phyloP scores from a whole-genome alignment of 169 alveolate species.

The Cryptosporidium muris region DNA sequence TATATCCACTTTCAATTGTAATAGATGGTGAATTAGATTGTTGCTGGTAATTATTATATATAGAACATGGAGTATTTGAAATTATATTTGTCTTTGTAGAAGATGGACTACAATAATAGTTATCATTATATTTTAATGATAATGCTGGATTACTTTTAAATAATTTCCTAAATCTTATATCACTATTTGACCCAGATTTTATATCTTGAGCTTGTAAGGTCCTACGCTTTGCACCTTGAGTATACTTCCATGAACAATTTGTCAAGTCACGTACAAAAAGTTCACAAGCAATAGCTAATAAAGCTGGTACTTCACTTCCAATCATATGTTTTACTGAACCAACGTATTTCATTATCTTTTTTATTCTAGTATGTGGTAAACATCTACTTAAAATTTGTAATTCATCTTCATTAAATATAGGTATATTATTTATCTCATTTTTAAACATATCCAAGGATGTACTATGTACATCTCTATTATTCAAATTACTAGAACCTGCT shows the following conservation, averaged over 20 bases:
- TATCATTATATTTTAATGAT: neutral
- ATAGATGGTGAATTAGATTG: too few species aligned
- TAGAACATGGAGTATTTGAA: neutral
- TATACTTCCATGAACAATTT: constrained; percentile 18
- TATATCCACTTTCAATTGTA: too few species aligned
- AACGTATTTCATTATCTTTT: constrained; percentile 22
- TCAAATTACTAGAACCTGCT: too few species aligned
- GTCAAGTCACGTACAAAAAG: constrained; percentile 55
- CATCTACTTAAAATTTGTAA: constrained; percentile 26
- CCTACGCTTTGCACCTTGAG: constrained; percentile 28
- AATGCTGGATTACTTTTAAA: neutral
- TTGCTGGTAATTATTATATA: too few species aligned
- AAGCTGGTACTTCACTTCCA: constrained; percentile 61
- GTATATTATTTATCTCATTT: neutral
- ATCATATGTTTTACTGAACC: constrained; percentile 36
- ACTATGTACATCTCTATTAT: too few species aligned
- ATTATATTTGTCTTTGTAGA: neutral
- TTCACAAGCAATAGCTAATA: constrained; percentile 51
- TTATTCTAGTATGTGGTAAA: constrained; percentile 50
- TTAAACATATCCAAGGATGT: neutral
- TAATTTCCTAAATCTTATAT: constrained; percentile 18
- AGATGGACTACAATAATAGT: neutral
- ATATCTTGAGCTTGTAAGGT: constrained; percentile 48
- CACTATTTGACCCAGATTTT: constrained; percentile 4
- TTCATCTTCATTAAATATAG: constrained; percentile 28